Evolutionary conservation across 2,329 filamentous ascomycete genomes (phyloP).

Genomic region (Magnaporthiopsis poae): DNA sequence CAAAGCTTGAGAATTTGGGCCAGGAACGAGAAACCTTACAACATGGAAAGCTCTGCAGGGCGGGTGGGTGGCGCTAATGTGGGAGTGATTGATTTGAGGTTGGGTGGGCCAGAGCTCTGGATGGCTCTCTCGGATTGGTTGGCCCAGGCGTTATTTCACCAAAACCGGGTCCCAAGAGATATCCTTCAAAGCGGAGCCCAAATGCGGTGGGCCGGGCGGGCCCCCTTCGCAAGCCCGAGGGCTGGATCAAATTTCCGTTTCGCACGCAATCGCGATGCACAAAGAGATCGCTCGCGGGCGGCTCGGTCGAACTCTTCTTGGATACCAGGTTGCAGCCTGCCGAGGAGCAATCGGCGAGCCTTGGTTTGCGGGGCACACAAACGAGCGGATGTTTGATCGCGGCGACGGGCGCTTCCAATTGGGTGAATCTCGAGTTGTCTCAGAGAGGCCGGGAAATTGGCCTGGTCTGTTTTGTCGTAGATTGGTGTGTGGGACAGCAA

Average conservation of each 20-base stretch:
- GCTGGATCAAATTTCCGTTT: neutral
- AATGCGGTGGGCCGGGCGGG: neutral
- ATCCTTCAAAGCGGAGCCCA: neutral
- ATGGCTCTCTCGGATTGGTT: neutral
- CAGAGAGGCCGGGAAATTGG: neutral
- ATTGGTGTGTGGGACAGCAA: neutral
- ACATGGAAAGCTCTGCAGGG: neutral
- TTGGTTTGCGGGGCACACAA: neutral
- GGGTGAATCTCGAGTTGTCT: neutral
- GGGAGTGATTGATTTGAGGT: neutral
- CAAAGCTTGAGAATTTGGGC: neutral
- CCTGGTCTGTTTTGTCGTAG: neutral
- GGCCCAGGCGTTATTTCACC: neutral
- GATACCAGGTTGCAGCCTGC: no score
- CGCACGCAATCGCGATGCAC: neutral
- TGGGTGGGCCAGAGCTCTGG: neutral
- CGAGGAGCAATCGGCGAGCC: neutral
- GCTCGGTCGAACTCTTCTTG: neutral
- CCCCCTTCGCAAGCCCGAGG: neutral
- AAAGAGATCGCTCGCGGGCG: neutral
- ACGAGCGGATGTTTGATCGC: neutral
- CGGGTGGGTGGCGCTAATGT: neutral
- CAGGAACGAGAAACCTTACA: neutral
- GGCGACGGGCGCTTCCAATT: neutral
- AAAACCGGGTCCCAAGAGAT: constrained; percentile 11